phyloP scores from a whole-genome alignment of 2,329 filamentous ascomycete genomes.

The Talaromyces verruculosus region DNA sequence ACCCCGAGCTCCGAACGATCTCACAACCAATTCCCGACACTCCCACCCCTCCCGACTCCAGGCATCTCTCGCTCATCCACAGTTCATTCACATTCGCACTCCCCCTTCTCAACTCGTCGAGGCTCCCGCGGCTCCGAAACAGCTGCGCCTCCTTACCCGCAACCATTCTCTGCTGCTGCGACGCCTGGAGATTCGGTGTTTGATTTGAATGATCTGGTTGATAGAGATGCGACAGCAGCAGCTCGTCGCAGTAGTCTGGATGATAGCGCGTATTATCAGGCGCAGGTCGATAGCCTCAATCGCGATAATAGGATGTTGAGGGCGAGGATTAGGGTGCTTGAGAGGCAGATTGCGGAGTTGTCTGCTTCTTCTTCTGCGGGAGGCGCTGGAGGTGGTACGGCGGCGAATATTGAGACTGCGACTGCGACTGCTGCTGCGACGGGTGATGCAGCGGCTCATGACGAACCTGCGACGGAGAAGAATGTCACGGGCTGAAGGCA shows the following conservation, averaged over 20 bases:
- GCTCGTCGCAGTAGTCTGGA: conserved; percentile 45
- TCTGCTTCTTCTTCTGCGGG: conserved; percentile 4
- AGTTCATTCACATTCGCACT: conserved; percentile 24
- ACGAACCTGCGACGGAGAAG: not conserved
- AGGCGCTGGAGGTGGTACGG: not conserved
- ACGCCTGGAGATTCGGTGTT: conserved; percentile 28
- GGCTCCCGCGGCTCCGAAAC: conserved; percentile 40
- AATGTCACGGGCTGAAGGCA: not conserved
- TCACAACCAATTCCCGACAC: conserved; percentile 35
- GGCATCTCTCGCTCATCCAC: conserved; percentile 26
- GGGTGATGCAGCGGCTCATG: not conserved
- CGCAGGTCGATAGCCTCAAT: conserved; percentile 47
- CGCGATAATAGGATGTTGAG: conserved; percentile 52
- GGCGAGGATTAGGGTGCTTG: conserved; percentile 49
- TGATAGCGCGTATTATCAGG: conserved; percentile 49
- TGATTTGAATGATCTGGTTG: conserved; percentile 26
- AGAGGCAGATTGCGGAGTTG: conserved; percentile 20
- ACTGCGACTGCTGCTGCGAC: not conserved
- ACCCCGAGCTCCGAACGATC: conserved; percentile 47
- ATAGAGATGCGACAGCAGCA: conserved; percentile 13
- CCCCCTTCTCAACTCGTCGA: conserved; percentile 38
- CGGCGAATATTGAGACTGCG: not conserved
- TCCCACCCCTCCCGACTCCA: conserved; percentile 29
- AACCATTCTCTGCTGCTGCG: conserved; percentile 27
- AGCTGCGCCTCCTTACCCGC: not conserved